Conservation (phyloP, 345 rosid genomes). For the Hibiscus syriacus region DNA sequence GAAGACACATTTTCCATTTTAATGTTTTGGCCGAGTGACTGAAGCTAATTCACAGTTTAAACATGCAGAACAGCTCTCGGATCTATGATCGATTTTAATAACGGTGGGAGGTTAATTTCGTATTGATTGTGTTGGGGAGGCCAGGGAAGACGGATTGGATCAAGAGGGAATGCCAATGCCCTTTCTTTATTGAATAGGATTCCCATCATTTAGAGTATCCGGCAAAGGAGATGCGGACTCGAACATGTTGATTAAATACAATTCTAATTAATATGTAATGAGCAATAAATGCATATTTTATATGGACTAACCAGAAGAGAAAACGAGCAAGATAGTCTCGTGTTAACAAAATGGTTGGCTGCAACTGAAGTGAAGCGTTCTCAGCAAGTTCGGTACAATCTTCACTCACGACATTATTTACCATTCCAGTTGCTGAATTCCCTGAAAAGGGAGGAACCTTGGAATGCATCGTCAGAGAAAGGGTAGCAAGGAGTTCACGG, state of each 20-base stretch:
- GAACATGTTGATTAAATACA: background rate
- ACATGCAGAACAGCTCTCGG: background rate
- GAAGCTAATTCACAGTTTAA: background rate
- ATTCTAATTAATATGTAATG: background rate
- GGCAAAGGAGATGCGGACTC: background rate
- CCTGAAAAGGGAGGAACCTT: slow-evolving; percentile 56
- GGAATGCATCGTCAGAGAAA: slow-evolving; percentile 84
- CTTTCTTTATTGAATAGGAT: background rate
- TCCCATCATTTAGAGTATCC: background rate
- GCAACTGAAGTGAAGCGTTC: slow-evolving; percentile 79
- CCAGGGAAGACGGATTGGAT: background rate
- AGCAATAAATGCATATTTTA: background rate
- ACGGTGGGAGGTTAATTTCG: background rate
- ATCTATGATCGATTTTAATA: background rate
- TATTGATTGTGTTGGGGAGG: background rate
- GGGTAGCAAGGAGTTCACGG: slow-evolving; percentile 89
- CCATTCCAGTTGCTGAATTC: slow-evolving; percentile 33
- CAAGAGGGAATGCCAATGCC: background rate
- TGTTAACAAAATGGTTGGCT: slow-evolving; percentile 64
- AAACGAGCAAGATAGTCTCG: slow-evolving; percentile 93
- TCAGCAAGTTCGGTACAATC: slow-evolving; percentile 73
- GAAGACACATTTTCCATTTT: background rate
- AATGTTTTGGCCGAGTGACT: background rate
- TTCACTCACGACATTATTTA: slow-evolving; percentile 38
- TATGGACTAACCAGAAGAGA: slow-evolving; percentile 73